Base-by-base conservation (phyloP, 2,329 filamentous ascomycete species). In the Colletotrichum incanum region DNA sequence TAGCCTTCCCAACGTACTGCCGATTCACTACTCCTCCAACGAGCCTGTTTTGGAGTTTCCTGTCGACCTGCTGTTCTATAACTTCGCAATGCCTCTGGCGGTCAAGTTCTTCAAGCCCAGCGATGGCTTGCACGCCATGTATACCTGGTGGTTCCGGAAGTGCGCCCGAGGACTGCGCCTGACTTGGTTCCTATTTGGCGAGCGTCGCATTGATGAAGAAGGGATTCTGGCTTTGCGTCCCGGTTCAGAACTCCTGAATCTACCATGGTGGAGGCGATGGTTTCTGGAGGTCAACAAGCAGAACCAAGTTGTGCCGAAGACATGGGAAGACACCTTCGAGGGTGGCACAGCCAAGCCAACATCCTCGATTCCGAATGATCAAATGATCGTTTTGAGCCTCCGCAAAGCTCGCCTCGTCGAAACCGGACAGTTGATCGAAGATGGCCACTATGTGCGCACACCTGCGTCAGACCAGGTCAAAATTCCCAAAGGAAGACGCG, bases 391-490 rank as follows among this genome's bases (percentile, higher is more conserved):
- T 0, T 72, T 85, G 60, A 81, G 82, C 47, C 75, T 76, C 2
- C 84, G 77, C 72, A 91, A 87, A 80, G 79, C 73, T 2, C 70
- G 76, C 0, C 85, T 91, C 0, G 85, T 89, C n/a, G 75, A 78
- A 0, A 81, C 86, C 0, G 81, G 84, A 1, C 86, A 90, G 71
- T 81, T 97, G 70, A 79, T 91, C 20, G 88, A 89, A 3, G 91
- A 96, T 76, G 96, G 96, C 6, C 90, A 88, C 70, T 98, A 95
- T 80, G 96, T 98, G 31, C 91, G 94, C 56, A 94, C 95, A n/a
- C 96, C 96, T 14, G 95, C 94, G 23, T 98, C 95, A 1, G 96
- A 99, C 80, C 95, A 97, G 80, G 94, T 98, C 75, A 94, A 97
- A 78, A 95, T 98, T 45, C 94, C 95, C 4, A 98, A 97, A 81